Base-by-base conservation (phyloP, 495 filamentous ascomycete genomes). In the Recurvomyces mirabilis region DNA sequence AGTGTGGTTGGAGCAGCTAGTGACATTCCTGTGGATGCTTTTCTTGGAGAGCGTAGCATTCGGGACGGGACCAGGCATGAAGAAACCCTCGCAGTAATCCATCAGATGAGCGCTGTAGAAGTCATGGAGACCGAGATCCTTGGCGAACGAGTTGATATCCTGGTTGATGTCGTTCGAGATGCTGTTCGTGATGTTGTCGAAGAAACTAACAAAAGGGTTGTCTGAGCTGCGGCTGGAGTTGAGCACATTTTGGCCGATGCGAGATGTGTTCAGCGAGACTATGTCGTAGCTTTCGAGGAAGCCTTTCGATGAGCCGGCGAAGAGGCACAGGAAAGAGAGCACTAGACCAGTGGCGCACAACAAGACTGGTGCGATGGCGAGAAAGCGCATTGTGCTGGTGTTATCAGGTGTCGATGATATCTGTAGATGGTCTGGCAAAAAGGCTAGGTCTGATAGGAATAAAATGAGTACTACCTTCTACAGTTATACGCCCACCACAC, bases 31-130 rank as follows among this genome's bases (percentile, higher is more conserved):
- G 47, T 61, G 43, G 35, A 62, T 59, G 12, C 54, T 44, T 11
- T 10, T 24, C 5, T 12, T 1, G 2, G 46, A 5, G 12, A 65
- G 54, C 1, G 75, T 79, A 6, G 65, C 67, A 42, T 64, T 66
- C 13, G 55, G 25, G n/a, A 63, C 43, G 1, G 63, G 47, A 18
- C 38, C 45, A 0, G 74, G 75, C 17, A 56, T 56, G 65, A 71
- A 77, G 55, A 67, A 55, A 30, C 85, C 83, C 44, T 72, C 66
- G 61, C 85, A 89, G 54, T 78, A 72, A 43, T 75, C 69, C 62
- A 86, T 72, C 38, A 85, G 55, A 53, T 89, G 81, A 17, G 78
- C 54, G 30, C 75, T 77, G 62, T 89, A 89, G 64, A 80, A 93
- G 51, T 84, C 69, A n/a, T 74, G 67, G 38, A 84, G 68, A 12